Evolutionary conservation across 1,284 basidiomycete genomes (phyloP).

Genomic region (Thecaphora thlaspeos): DNA sequence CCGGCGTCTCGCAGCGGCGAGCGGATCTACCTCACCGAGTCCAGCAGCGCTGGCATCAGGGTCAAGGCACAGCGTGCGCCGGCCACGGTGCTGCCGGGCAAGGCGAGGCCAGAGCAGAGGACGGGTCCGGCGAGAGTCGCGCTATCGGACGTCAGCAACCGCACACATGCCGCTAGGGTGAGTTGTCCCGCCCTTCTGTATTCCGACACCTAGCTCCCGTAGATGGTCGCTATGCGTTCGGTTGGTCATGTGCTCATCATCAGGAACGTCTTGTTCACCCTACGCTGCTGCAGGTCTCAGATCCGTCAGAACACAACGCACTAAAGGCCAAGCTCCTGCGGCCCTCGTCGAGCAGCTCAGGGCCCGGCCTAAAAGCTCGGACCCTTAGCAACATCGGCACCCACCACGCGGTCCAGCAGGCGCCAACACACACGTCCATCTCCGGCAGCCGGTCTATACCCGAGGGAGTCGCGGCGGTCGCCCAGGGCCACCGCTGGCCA

Average conservation of each 20-base stretch:
- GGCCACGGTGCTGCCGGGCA: background rate
- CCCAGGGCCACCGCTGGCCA: no score
- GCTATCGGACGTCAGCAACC: slow-evolving; percentile 35
- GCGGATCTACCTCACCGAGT: slow-evolving; percentile 29
- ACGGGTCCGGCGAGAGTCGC: slow-evolving; percentile 9
- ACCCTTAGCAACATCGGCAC: background rate
- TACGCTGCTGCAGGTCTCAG: background rate
- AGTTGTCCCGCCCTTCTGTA: background rate
- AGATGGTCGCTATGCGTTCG: no score
- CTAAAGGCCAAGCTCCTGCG: background rate
- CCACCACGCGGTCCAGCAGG: no score
- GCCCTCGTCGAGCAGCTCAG: background rate
- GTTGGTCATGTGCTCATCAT: no score
- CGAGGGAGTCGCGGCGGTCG: background rate
- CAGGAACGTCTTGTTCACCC: background rate
- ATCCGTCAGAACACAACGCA: background rate
- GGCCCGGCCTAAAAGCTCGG: background rate
- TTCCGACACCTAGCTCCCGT: no score
- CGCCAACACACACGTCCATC: background rate
- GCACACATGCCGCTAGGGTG: slow-evolving; percentile 4
- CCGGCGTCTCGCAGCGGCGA: slow-evolving; percentile 35
- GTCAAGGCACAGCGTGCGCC: background rate
- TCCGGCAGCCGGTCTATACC: background rate
- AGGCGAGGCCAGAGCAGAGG: background rate
- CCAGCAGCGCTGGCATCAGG: slow-evolving; percentile 2